Conservation (phyloP, 306 rosid species). For the Astragalus glycyphyllos region DNA sequence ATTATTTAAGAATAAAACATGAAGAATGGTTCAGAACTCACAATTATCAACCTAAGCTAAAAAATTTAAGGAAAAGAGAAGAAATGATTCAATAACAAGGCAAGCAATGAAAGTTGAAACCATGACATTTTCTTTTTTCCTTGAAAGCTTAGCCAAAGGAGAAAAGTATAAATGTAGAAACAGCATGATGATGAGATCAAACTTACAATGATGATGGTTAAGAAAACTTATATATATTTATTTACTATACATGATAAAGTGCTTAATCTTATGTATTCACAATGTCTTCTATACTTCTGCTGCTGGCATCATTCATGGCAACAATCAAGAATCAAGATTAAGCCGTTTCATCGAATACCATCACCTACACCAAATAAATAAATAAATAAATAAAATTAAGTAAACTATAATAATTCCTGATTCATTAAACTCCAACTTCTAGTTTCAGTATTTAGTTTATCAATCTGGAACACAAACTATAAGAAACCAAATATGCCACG, state of each 20-base stretch:
- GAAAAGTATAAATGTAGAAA: slow-evolving; percentile 27
- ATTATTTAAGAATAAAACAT: background rate
- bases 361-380: slow-evolving; percentile 58
- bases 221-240: slow-evolving; percentile 46
- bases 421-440: slow-evolving; percentile 1
- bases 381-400: background rate
- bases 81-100: slow-evolving; percentile 19
- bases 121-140: slow-evolving; percentile 41
- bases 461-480: too few relatives aligned
- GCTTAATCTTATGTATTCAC: slow-evolving; percentile 64
- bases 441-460: too few relatives aligned
- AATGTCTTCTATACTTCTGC: slow-evolving; percentile 50
- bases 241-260: slow-evolving; percentile 54
- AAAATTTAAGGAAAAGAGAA: background rate
- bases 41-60: background rate
- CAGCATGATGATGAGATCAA: slow-evolving; percentile 44
- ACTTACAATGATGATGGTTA: slow-evolving; percentile 44
- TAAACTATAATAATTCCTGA: background rate
- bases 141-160: slow-evolving; percentile 39
- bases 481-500: too few relatives aligned
- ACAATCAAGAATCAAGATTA: slow-evolving; percentile 49
- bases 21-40: slow-evolving; percentile 16
- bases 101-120: slow-evolving; percentile 45
- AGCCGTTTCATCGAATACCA: slow-evolving; percentile 90
- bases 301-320: slow-evolving; percentile 68